Evolutionary conservation across 176 grass and related monocot species (phyloP), one percentile per base, ranked within the genome.

Genomic region (Musa troglodytarum): DNA sequence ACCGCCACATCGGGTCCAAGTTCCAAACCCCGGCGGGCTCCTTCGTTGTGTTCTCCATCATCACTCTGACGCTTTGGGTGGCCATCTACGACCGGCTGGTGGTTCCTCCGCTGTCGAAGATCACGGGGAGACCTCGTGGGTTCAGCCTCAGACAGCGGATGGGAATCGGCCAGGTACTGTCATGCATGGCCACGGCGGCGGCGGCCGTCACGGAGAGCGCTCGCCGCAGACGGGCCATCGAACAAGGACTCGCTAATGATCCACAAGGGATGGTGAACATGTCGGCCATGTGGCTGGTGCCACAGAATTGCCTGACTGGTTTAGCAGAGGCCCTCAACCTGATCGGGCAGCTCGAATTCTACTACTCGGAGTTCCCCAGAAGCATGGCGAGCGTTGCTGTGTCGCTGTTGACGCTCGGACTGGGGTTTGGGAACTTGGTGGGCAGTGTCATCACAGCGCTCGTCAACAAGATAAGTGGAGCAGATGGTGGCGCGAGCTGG

Each of bases 281-380:
- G 68, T 88, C 86, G 49, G 89, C 83, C 9, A 82, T 92, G 86
- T 92, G 89, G 86, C 86, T 88, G 6, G 78, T 86, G 61, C 86
- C 83, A 61, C 86, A 92, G 81, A 79, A 74, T 68, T 73, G 67
- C 72, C 78, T 92, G 0, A 61, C 71, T 15, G 89, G 89, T 78
- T 82, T 92, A 8, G 83, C 83, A 12, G 86, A 88, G 83, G 89
- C 89, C 17, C 79, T 92, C 25, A 83, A 52, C 29, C 50, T 86
- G 2, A 92, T 92, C 61, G 81, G 86, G 53, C 81, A 88, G 72
- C 75, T 92, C 22, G 83, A 92, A 70, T 92, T 92, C 83, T 92
- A 83, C 81, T 88, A 92, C 83, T 81, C 78, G 20, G 83, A 92
- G 72, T 54, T 88, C 63, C 86, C 86, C 65, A 83, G 79, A 59